Evolutionary conservation across 2,329 filamentous ascomycete species (phyloP).

Genomic region (Sporothrix brasiliensis): DNA sequence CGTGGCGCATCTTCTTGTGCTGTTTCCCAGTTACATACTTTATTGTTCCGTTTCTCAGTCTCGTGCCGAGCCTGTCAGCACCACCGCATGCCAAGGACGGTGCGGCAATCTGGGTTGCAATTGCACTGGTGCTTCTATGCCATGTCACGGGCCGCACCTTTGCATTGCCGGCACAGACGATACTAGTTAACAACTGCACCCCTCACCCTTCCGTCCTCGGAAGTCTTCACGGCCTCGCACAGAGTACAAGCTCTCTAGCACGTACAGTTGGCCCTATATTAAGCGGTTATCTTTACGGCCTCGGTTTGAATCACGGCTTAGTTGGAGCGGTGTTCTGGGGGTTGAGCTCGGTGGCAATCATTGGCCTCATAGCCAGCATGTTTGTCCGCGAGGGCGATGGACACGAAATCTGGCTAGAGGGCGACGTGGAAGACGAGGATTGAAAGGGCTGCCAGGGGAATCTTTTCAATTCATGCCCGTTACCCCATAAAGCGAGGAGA

Average conservation of each 20-base stretch:
- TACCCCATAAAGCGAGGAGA: too few relatives aligned
- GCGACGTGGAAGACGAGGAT: slow-evolving; percentile 55
- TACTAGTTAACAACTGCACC: slow-evolving; percentile 63
- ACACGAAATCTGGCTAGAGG: slow-evolving; percentile 66
- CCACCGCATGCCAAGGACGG: slow-evolving; percentile 59
- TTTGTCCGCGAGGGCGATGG: slow-evolving; percentile 62
- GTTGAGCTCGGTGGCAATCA: slow-evolving; percentile 53
- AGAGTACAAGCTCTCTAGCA: slow-evolving; percentile 61
- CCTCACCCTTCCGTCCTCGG: slow-evolving; percentile 61
- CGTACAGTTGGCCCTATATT: slow-evolving; percentile 63
- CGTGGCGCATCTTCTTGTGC: slow-evolving; percentile 68
- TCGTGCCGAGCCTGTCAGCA: slow-evolving; percentile 61
- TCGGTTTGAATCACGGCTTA: slow-evolving; percentile 58
- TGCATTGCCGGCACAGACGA: slow-evolving; percentile 60
- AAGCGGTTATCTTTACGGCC: slow-evolving; percentile 63
- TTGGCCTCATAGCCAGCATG: slow-evolving; percentile 55
- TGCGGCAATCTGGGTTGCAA: slow-evolving; percentile 63
- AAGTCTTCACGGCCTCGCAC: slow-evolving; percentile 59
- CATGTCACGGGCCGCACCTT: slow-evolving; percentile 77
- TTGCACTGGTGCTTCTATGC: slow-evolving; percentile 63
- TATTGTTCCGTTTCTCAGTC: slow-evolving; percentile 68
- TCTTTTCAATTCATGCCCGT: neutral
- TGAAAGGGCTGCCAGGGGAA: neutral
- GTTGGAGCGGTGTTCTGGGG: slow-evolving; percentile 64
- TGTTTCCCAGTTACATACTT: slow-evolving; percentile 73